These are phyloP conservation scores for Gymnopilus junonius DNA, from an alignment of 768 basidiomycete species.

Conservation along the genomic window DNA sequence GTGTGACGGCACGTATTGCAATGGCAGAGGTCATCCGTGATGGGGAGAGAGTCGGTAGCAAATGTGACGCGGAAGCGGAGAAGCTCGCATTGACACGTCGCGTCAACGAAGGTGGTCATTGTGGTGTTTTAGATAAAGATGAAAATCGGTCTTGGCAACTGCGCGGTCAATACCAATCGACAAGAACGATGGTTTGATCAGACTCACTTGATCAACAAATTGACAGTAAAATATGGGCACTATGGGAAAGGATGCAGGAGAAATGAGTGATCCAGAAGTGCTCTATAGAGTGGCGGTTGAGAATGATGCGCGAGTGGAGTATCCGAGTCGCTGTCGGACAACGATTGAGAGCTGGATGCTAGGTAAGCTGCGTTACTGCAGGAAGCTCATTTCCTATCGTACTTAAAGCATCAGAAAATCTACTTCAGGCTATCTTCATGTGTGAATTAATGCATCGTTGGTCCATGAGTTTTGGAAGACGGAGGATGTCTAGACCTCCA, in stretches of 20 bases:
- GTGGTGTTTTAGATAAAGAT: background rate
- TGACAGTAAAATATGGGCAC: background rate
- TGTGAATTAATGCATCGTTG: background rate
- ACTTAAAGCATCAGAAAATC: background rate
- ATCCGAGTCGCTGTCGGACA: background rate
- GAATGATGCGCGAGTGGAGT: background rate
- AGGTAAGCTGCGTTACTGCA: too few species aligned
- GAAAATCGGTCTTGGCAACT: background rate
- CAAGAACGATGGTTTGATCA: background rate
- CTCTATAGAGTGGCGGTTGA: background rate
- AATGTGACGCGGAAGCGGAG: slow-evolving; percentile 31
- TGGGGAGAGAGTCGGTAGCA: slow-evolving; percentile 24
- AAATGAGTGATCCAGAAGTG: background rate
- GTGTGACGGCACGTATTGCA: slow-evolving; percentile 34
- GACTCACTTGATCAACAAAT: background rate
- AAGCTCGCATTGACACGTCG: slow-evolving; percentile 30
- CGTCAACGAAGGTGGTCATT: slow-evolving; percentile 28
- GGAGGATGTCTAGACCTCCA: background rate
- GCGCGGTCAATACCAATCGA: background rate
- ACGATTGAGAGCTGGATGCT: too few species aligned
- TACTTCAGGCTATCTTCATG: background rate
- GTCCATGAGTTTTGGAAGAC: background rate
- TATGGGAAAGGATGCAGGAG: background rate
- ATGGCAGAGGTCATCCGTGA: slow-evolving; percentile 29
- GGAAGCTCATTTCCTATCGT: background rate